Evolutionary conservation across 2,329 filamentous ascomycete species (phyloP), one percentile per base, ranked within the genome.

Genomic region (Aspergillus pseudotamarii): DNA sequence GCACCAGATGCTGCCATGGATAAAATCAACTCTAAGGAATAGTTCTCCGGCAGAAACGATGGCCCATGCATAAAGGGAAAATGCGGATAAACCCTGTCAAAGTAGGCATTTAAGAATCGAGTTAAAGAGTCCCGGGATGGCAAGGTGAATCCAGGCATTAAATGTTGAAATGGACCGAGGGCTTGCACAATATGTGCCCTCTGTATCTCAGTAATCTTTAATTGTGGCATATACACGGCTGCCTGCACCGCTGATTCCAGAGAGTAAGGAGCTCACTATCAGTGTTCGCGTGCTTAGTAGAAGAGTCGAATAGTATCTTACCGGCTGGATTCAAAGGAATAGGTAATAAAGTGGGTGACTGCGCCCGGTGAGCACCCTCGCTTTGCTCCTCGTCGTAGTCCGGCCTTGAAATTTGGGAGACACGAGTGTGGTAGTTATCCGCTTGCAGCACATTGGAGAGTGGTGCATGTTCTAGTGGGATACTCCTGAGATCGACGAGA

Each of bases 361-460:
- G 50, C 1, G 28, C 8, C 19, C 28, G 28, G 28, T 53, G 14
- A 34, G 16, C n/a, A 11, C 26, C 1, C 50, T 53, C 50, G 28
- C 50, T 53, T 21, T 53, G 50, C 28, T 53, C 46, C 46, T 51
- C 50, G n/a, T 53, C 50, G n/a, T 53, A 53, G 50, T 53, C 50
- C 2, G 50, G 50, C 30, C 50, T 34, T 5, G 26, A 12, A 14
- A 14, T 12, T n/a, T 34, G 19, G 14, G 26, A 11, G 16, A 34
- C 26, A 53, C 30, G 26, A n/a, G 28, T 11, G 8, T 50, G 46
- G 16, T 30, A 14, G 14, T n/a, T 8, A n/a, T 21, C 16, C 28
- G 19, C 16, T 4, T 34, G 48, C 1, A 5, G 12, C 26, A 19
- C 26, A 34, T 34, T 34, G 28, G 28, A 21, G 9, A 34, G 16